Evolutionary conservation across 1,139 yeast species (phyloP), one percentile per base, ranked within the genome.

Genomic region (Groenewaldozyma sp.): DNA sequence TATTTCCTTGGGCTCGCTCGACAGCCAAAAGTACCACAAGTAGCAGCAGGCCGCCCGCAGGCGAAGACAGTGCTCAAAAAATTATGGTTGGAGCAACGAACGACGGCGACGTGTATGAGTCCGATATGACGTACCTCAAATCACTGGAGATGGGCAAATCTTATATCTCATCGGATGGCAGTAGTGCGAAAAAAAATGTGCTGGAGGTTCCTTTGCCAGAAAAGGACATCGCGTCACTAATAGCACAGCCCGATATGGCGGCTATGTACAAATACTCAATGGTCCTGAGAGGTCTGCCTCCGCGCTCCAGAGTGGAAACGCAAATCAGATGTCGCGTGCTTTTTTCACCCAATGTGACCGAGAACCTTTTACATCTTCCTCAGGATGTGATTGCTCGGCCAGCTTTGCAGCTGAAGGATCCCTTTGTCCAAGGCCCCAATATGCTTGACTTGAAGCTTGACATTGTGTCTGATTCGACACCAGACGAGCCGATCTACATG

Each of bases 231-330:
- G 40, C 32, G 13, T 19, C 27, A n/a, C n/a, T n/a, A n/a, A n/a
- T n/a, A n/a, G n/a, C n/a, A 4, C 31, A 13, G 14, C 14, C 9
- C 11, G 18, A 31, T 13, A 21, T 17, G 29, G 4, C 35, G 6
- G 32, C 39, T 1, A 28, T 38, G 14, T 42, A 43, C 42, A 86
- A 84, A 6, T 82, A 76, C 59, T 64, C 70, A 40, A 54, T 88
- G 44, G 62, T 64, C 24, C 64, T 87, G 1, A 63, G 70, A 10
- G 81, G 78, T 41, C 64, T 88, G 37, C 96, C 96, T 1, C 62
- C 72, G 9, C 77, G 77, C 51, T 84, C 95, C 7, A 73, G 98
- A 49, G 97, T 91, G 4, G 98, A 91, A 62, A 91, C 96, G 17
- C 97, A 91, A 63, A 84, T 88, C 56, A 88, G 86, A 58, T 66